Conservation (phyloP, 2,329 filamentous ascomycete genomes). For the Tolypocladium ovalisporum region DNA sequence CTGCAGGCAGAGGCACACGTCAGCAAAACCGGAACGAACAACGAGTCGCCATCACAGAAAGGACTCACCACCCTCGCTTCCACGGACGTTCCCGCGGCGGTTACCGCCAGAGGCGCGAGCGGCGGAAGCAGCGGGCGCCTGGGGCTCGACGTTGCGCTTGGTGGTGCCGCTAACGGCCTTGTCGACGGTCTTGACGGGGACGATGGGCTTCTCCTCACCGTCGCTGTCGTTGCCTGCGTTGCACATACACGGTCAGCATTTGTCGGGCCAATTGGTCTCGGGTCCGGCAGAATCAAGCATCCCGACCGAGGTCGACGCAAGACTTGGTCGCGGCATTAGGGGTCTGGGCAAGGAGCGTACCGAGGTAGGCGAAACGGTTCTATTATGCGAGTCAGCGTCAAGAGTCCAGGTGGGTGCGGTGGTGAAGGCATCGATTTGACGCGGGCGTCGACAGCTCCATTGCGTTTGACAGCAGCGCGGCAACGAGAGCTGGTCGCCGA, state of each 20-base stretch:
- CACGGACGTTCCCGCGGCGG: conserved; percentile 50
- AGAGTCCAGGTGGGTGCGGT: not conserved
- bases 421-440: not conserved
- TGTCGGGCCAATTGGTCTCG: not conserved
- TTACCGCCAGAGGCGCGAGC: conserved; percentile 30
- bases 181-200: conserved; percentile 81
- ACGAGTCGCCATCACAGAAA: not conserved
- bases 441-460: not conserved
- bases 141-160: conserved; percentile 80
- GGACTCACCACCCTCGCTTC: conserved; percentile 77
- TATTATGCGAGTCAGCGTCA: conserved; percentile 24
- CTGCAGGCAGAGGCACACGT: conserved; percentile 30
- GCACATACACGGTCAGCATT: conserved; percentile 5
- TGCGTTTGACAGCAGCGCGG: not conserved
- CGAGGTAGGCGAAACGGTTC: conserved; percentile 98
- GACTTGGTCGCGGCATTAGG: conserved; percentile 6
- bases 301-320: conserved; percentile 1
- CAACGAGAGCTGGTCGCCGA: not conserved
- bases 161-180: conserved; percentile 62
- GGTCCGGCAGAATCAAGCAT: conserved; percentile 7
- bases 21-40: not conserved
- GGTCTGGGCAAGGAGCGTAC: conserved; percentile 43
- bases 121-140: conserved; percentile 52
- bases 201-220: conserved; percentile 61
- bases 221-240: conserved; percentile 46